phyloP scores from a whole-genome alignment of 257 asterid genomes.

The Eustoma russellianum region DNA sequence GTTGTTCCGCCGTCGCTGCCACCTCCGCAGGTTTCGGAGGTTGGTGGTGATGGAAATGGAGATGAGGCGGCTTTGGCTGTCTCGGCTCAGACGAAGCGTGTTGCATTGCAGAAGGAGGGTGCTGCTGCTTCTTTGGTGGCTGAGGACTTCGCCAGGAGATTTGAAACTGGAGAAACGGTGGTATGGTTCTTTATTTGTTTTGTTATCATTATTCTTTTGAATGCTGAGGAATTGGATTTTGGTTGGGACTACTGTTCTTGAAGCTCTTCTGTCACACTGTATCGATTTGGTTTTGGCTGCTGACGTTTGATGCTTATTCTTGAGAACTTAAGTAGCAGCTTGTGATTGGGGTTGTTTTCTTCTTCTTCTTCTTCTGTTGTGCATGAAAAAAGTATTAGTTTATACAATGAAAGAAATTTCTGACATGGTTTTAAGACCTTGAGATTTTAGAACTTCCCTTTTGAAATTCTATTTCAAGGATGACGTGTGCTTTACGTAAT shows the following conservation, averaged over 20 bases:
- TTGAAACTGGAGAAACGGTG: constrained; percentile 80
- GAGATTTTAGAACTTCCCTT: too few species aligned
- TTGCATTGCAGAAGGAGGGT: constrained; percentile 82
- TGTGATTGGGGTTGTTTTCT: background rate
- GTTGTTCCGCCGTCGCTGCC: constrained; percentile 32
- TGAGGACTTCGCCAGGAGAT: constrained; percentile 73
- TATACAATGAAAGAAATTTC: too few species aligned
- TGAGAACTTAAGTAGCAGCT: background rate
- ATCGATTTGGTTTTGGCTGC: background rate
- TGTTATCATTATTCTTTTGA: constrained; percentile 1
- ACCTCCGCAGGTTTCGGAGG: background rate
- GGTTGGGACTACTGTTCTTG: too few species aligned
- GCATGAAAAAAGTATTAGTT: too few species aligned
- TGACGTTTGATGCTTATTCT: background rate
- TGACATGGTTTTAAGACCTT: too few species aligned
- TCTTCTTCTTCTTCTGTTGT: too few species aligned
- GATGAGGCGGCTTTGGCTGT: constrained; percentile 46
- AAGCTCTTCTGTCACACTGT: too few species aligned
- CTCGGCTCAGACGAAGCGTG: constrained; percentile 73
- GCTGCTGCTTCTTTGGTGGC: constrained; percentile 76
- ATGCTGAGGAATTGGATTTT: constrained; percentile 3
- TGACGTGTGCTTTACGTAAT: too few species aligned
- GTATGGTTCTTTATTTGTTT: constrained; percentile 25
- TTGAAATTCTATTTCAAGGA: too few species aligned
- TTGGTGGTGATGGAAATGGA: constrained; percentile 29